A percentile compares a stretch with the other conserved stretches of the same genome.
Conservation (phyloP, 768 basidiomycete species). For the Candolleomyces aberdarensis region DNA sequence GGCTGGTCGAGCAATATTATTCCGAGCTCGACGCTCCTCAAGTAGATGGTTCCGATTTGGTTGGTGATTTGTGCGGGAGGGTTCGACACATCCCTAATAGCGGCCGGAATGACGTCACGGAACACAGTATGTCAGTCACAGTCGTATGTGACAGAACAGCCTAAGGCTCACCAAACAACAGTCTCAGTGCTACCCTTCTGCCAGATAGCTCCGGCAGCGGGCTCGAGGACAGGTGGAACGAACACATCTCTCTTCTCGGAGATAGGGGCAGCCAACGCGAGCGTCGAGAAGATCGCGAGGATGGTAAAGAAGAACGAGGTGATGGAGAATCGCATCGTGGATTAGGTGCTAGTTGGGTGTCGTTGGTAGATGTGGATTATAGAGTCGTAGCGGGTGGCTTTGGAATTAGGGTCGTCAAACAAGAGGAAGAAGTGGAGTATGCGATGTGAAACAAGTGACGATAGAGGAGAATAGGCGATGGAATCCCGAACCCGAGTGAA, state of each 20-base stretch:
- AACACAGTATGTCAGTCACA: no score
- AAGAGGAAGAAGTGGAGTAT: no score
- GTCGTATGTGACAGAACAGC: no score
- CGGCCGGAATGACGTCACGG: not conserved
- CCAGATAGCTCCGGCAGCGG: conserved; percentile 37
- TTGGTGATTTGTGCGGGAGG: conserved; percentile 49
- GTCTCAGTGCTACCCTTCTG: conserved; percentile 31
- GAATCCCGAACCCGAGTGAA: no score
- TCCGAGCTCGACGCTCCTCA: conserved; percentile 32
- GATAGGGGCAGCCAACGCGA: conserved; percentile 18
- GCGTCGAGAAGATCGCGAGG: conserved; percentile 9
- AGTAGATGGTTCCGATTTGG: conserved; percentile 35
- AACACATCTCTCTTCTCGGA: conserved; percentile 44
- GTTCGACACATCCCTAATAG: conserved; percentile 34
- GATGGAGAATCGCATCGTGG: conserved; percentile 2
- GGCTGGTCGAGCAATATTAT: conserved; percentile 15
- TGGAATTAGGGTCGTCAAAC: not conserved
- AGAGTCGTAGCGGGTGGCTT: not conserved
- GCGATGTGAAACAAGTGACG: no score
- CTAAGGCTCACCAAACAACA: conserved; percentile 41
- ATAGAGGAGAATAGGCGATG: no score
- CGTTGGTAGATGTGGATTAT: not conserved
- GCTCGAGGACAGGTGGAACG: conserved; percentile 39
- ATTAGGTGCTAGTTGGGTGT: not conserved
- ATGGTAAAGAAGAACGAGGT: conserved; percentile 10